Evolutionary conservation across 2,329 filamentous ascomycete genomes (phyloP).

Genomic region (Lachnellula suecica): DNA sequence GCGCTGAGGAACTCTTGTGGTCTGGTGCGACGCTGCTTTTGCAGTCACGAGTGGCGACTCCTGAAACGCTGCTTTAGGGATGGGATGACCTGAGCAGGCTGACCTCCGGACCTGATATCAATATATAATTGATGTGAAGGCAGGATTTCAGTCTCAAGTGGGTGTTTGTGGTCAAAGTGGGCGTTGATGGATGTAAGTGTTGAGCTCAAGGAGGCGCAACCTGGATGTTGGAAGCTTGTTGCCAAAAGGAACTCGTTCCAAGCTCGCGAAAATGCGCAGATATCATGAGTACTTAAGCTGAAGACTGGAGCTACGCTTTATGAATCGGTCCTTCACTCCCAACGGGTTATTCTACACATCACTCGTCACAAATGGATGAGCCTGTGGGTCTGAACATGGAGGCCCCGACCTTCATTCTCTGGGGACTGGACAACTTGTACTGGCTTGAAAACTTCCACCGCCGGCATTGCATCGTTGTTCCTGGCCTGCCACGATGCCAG

Average conservation of each 20-base stretch:
- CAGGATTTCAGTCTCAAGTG: neutral
- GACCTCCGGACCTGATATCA: neutral
- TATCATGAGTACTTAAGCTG: constrained; percentile 12
- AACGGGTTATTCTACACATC: neutral
- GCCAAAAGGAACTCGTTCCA: constrained; percentile 4
- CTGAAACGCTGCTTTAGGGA: neutral
- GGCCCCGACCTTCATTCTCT: neutral
- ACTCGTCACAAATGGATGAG: constrained; percentile 7
- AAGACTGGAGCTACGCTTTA: constrained; percentile 11
- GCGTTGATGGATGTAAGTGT: neutral
- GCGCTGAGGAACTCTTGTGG: constrained; percentile 2
- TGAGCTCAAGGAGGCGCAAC: neutral
- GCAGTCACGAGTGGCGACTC: neutral
- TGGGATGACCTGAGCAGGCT: neutral
- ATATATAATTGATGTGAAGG: neutral
- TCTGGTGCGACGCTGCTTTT: constrained; percentile 13
- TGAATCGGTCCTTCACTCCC: constrained; percentile 10
- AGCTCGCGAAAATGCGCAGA: constrained; percentile 1
- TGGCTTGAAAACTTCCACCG: neutral
- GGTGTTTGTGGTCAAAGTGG: neutral
- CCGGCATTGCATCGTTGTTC: neutral
- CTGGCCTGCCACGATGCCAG: constrained; percentile 3
- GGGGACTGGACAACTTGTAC: neutral
- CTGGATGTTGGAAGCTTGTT: neutral
- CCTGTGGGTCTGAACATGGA: constrained; percentile 10